phyloP scores from a whole-genome alignment of 2,329 filamentous ascomycete species.

The Cytospora piceae region DNA sequence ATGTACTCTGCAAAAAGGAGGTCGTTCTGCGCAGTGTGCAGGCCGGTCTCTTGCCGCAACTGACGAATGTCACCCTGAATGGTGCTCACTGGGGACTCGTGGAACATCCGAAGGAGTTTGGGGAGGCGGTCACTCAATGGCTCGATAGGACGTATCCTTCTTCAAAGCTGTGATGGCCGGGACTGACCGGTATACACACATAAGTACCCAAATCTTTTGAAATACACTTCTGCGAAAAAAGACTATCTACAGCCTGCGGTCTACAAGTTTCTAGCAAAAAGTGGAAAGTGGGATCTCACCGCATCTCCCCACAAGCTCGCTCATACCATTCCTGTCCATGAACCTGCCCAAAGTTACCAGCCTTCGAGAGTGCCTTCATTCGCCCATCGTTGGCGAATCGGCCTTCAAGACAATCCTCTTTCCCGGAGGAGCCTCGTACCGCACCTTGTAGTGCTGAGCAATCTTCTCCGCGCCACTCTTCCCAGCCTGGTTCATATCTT shows the following conservation, averaged over 20 bases:
- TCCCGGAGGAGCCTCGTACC: conserved; percentile 18
- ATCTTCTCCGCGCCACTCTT: not conserved
- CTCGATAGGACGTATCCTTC: conserved; percentile 17
- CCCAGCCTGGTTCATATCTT: not conserved
- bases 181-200: no score
- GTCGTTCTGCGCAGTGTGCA: conserved; percentile 31
- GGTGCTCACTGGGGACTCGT: conserved; percentile 39
- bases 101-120: conserved; percentile 38
- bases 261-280: no score
- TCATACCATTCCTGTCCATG: no score
- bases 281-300: no score
- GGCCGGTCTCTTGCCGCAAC: conserved; percentile 35
- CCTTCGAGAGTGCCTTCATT: not conserved
- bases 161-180: not conserved
- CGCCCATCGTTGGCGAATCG: conserved; percentile 24
- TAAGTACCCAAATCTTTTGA: no score
- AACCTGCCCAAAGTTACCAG: not conserved
- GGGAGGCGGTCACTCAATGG: conserved; percentile 22
- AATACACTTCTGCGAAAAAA: no score
- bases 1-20: conserved; percentile 36
- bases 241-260: no score
- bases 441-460: not conserved
- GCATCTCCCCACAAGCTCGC: no score
- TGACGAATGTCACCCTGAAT: conserved; percentile 35
- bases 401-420: conserved; percentile 45